A percentile compares a stretch with the other conserved stretches of the same genome.
These are phyloP conservation scores for Calonectria fujianensis DNA, from an alignment of 2,329 filamentous ascomycete genomes.

Conservation along the genomic window DNA sequence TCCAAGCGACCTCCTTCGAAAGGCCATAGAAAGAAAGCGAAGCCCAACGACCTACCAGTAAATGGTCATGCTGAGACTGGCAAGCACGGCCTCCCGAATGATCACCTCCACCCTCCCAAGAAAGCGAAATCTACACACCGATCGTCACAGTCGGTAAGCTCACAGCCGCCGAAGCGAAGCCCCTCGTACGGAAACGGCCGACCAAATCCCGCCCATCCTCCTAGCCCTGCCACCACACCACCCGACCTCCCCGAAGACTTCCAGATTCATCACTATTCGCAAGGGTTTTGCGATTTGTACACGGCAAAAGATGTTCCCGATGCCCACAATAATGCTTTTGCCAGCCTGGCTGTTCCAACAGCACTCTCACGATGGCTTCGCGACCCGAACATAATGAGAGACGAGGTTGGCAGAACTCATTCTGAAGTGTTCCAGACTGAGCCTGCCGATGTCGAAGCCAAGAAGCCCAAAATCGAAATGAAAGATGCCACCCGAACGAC, in stretches of 20 bases:
- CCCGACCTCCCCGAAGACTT: constrained; percentile 78
- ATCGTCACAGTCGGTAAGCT: constrained; percentile 83
- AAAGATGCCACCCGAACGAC: constrained; percentile 67
- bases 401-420: constrained; percentile 79
- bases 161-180: constrained; percentile 79
- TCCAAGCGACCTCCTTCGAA: constrained; percentile 85
- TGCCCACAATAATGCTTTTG: constrained; percentile 85
- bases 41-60: constrained; percentile 79
- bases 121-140: constrained; percentile 89
- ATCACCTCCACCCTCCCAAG: constrained; percentile 78
- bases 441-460: constrained; percentile 65
- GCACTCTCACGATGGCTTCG: constrained; percentile 86
- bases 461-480: constrained; percentile 67
- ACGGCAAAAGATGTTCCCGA: constrained; percentile 76
- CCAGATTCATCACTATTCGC: constrained; percentile 81
- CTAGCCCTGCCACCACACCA: constrained; percentile 86
- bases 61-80: constrained; percentile 79
- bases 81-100: constrained; percentile 68
- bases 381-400: constrained; percentile 80
- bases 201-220: constrained; percentile 74
- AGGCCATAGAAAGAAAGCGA: constrained; percentile 90
- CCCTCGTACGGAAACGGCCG: constrained; percentile 79
- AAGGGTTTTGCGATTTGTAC: constrained; percentile 85
- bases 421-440: constrained; percentile 81
- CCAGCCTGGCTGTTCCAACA: constrained; percentile 83